Evolutionary conservation across 345 rosid species (phyloP), one percentile per base, ranked within the genome.

Genomic region (Bruguiera parviflora): DNA sequence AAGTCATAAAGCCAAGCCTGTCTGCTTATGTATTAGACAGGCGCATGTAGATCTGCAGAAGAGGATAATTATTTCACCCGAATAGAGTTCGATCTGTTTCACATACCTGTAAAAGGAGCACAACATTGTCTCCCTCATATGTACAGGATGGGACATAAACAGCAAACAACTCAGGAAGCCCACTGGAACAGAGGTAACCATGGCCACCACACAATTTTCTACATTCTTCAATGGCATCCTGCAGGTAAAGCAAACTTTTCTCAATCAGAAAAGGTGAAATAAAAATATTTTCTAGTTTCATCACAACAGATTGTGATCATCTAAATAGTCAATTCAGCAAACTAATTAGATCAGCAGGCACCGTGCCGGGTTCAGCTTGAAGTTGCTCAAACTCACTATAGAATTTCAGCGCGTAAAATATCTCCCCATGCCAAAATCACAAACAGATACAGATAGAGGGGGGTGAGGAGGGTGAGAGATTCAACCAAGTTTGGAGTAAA

Each of bases 171-270:
- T 96, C 97, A 13, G 98, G 98, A 71, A 96, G 98, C 69, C 99
- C 99, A 68, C 99, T 92, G 86, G 90, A 78, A 73, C 82, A 81
- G 64, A 96, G 85, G 84, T 96, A 96, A 43, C 99, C 99, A 79
- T 96, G 99, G 65, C 99, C 99, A 79, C 99, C 99, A 67, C 99
- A 96, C 64, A 96, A 75, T 80, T 96, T 96, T 65, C 98, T 85
- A 73, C 99, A 96, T 81, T 96, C 99, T 88, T 96, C 99, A 70
- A 96, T 92, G 10, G 73, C 98, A 86, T 96, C 97, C 99, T 95
- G 87, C 69, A 77, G 57, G 65, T 59, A 65, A 51, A 68, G 55
- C 27, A 29, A 53, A 2, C 46, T 19, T 24, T 25, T 58, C 8
- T 6, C 32, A 53, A 47, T 7, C 20, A 27, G 58, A 52, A 29